Percentiles rank a stretch among this genome's conserved stretches.
These are phyloP conservation scores for Monilinia fructigena DNA, from an alignment of 2,329 filamentous ascomycete genomes.

Conservation along the genomic window DNA sequence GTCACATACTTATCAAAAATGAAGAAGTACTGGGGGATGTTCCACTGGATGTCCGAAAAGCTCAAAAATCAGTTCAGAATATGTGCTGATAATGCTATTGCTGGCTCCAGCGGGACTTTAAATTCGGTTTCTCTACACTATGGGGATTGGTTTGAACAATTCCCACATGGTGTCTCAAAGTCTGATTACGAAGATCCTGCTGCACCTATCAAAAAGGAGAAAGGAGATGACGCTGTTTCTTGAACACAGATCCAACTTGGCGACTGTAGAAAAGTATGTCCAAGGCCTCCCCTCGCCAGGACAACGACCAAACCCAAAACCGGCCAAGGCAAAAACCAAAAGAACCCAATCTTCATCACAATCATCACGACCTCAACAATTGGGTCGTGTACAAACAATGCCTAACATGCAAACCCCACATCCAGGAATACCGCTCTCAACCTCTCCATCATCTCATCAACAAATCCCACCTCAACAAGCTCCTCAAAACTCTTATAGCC, in stretches of 20 bases:
- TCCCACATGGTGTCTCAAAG: conserved; percentile 86
- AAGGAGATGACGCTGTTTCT: conserved; percentile 85
- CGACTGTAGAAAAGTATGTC: conserved; percentile 93
- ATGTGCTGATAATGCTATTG: conserved; percentile 72
- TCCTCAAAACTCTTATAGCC: conserved; percentile 29
- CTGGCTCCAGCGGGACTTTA: conserved; percentile 49
- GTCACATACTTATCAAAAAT: conserved; percentile 89
- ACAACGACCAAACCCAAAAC: conserved; percentile 28
- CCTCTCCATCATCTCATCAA: conserved; percentile 23
- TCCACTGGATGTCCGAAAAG: conserved; percentile 93
- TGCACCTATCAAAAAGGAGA: conserved; percentile 66
- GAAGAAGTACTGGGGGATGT: conserved; percentile 99
- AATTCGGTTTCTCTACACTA: conserved; percentile 79
- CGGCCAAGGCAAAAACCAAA: conserved; percentile 43
- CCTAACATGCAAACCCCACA: conserved; percentile 29
- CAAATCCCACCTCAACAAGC: conserved; percentile 19
- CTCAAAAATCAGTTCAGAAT: conserved; percentile 83
- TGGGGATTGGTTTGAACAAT: conserved; percentile 95
- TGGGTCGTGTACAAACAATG: conserved; percentile 32
- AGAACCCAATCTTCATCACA: conserved; percentile 41
- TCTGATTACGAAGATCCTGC: conserved; percentile 79
- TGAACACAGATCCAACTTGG: conserved; percentile 84
- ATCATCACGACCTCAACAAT: conserved; percentile 29
- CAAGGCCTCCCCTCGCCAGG: conserved; percentile 63
- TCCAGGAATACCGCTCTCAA: conserved; percentile 8